These are phyloP conservation scores for Aureobasidium sp. DNA, from an alignment of 2,329 filamentous ascomycete genomes.

Conservation along the genomic window DNA sequence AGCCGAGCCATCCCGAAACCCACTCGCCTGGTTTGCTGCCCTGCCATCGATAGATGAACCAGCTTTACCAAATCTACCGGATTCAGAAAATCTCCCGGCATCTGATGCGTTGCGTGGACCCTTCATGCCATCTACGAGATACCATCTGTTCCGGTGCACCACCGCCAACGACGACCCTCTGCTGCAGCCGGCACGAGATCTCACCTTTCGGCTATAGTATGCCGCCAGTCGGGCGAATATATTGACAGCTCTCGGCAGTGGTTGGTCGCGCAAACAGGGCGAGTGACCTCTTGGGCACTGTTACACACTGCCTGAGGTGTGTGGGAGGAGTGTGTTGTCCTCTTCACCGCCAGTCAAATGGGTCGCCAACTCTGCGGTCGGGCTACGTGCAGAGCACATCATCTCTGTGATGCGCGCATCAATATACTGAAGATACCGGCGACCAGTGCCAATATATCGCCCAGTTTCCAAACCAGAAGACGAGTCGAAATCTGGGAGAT, in stretches of 20 bases:
- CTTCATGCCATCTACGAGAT: background rate
- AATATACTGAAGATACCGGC: background rate
- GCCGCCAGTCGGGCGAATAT: constrained; percentile 3
- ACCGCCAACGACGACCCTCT: background rate
- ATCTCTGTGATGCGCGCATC: background rate
- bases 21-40: constrained; percentile 11
- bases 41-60: constrained; percentile 7
- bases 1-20: constrained; percentile 11
- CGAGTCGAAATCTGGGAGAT: constrained; percentile 7
- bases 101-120: constrained; percentile 3
- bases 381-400: constrained; percentile 2
- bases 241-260: background rate
- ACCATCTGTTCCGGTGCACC: background rate
- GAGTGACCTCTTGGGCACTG: constrained; percentile 1
- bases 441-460: constrained; percentile 5
- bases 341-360: constrained; percentile 8
- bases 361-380: background rate
- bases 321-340: constrained; percentile 1
- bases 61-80: background rate
- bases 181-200: constrained; percentile 1
- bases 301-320: constrained; percentile 6
- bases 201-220: constrained; percentile 5
- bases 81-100: constrained; percentile 5
- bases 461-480: background rate
- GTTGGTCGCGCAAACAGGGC: constrained; percentile 2